Percentiles rank a stretch among this genome's conserved stretches.
phyloP scores from a whole-genome alignment of 73 alveolate genomes.

The Effrenium voratum region DNA sequence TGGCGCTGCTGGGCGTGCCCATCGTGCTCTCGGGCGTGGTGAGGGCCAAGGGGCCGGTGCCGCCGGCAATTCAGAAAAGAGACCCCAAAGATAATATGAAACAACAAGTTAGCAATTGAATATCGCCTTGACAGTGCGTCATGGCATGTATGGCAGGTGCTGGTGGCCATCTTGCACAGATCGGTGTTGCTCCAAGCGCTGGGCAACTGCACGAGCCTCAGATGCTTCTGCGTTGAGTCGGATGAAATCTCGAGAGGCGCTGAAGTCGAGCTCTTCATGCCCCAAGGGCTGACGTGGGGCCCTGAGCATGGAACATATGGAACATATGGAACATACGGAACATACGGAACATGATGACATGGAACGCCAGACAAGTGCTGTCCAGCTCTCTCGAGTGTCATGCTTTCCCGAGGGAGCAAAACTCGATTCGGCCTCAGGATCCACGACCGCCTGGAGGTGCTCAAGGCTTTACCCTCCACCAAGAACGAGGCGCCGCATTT shows the following conservation, averaged over 20 bases:
- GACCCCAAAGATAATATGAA: neutral
- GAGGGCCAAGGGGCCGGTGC: conserved; percentile 77
- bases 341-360: neutral
- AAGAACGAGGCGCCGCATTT: conserved; percentile 49
- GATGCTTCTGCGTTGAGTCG: neutral
- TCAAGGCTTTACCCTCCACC: conserved; percentile 78
- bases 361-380: neutral
- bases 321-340: neutral
- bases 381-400: neutral
- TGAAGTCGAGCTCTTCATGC: conserved; percentile 60
- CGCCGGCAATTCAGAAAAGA: neutral
- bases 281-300: conserved; percentile 47
- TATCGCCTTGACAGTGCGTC: no score
- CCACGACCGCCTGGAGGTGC: conserved; percentile 67
- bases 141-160: conserved; percentile 32
- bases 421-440: neutral
- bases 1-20: conserved; percentile 80
- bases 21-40: conserved; percentile 86
- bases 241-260: neutral
- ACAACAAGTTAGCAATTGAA: no score
- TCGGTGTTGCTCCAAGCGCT: conserved; percentile 65
- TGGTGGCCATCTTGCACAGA: conserved; percentile 78
- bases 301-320: neutral
- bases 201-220: neutral
- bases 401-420: neutral